Conservation (phyloP, 2,329 filamentous ascomycete species). For the Beauveria bassiana region DNA sequence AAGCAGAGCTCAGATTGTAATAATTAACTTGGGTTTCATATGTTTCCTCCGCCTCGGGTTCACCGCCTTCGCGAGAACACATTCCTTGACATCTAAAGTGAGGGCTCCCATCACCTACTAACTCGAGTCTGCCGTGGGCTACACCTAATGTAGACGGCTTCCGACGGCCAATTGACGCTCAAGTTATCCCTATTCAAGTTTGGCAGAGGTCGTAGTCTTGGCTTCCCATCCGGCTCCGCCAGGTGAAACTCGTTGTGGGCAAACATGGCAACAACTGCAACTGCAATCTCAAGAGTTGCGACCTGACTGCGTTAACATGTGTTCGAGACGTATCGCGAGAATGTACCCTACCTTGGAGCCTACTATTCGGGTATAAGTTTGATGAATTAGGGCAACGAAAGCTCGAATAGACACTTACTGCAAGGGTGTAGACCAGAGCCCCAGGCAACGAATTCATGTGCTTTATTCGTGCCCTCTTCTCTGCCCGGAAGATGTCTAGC, state of each 20-base stretch:
- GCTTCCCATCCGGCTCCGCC: constrained; percentile 30
- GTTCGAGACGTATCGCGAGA: not conserved
- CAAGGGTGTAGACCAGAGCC: constrained; percentile 29
- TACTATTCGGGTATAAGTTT: not conserved
- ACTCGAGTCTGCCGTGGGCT: not conserved
- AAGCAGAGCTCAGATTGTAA: not conserved
- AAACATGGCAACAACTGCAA: constrained; percentile 41
- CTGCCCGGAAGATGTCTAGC: constrained; percentile 36
- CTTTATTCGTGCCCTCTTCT: constrained; percentile 34
- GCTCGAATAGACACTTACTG: constrained; percentile 16
- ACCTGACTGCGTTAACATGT: constrained; percentile 25
- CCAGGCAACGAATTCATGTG: constrained; percentile 27
- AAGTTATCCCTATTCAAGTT: constrained; percentile 10
- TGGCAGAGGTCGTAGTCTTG: constrained; percentile 11
- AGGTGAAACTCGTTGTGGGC: constrained; percentile 40
- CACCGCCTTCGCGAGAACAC: not conserved
- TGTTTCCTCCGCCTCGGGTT: not conserved
- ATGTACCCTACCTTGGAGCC: not conserved
- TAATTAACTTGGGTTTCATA: not conserved
- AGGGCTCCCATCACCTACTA: not conserved
- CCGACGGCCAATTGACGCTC: not conserved
- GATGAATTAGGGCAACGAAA: not conserved
- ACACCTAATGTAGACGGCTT: not conserved
- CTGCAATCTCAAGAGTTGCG: constrained; percentile 44
- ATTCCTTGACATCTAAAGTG: not conserved